Conservation (phyloP, 1,139 yeast genomes). For the Pichia terricola region DNA sequence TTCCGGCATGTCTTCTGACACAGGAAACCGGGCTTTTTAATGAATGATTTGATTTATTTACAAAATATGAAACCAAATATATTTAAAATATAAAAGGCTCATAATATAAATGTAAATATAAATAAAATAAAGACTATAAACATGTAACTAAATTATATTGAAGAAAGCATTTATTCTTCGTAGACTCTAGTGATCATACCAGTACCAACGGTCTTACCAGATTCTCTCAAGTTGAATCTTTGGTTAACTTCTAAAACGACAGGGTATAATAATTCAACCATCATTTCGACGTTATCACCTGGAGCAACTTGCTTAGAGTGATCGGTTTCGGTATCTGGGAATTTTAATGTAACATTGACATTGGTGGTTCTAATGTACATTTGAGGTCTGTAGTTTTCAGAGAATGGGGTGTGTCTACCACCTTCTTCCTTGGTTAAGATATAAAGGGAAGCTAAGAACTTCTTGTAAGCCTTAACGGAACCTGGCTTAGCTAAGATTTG, state of each 20-base stretch:
- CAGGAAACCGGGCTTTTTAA: no score
- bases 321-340: conserved; percentile 85
- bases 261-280: conserved; percentile 81
- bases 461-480: conserved; percentile 85
- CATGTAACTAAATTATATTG: background rate
- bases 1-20: no score
- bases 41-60: no score
- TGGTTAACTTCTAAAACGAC: conserved; percentile 94
- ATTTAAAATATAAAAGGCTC: no score
- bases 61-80: no score
- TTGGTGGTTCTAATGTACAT: conserved; percentile 94
- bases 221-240: conserved; percentile 99
- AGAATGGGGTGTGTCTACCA: conserved; percentile 98
- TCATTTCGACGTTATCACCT: conserved; percentile 98
- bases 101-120: background rate
- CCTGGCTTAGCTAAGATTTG: conserved; percentile 95
- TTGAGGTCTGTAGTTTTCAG: conserved; percentile 97
- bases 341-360: conserved; percentile 81
- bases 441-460: conserved; percentile 88
- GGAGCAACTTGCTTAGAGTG: conserved; percentile 91
- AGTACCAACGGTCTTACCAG: conserved; percentile 98
- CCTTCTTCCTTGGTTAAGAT: conserved; percentile 95
- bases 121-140: conserved; percentile 5
- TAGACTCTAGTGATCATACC: conserved; percentile 93
- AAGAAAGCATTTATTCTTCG: conserved; percentile 38